phyloP scores from a whole-genome alignment of 192 early-diverging fungal genomes.

The Geosiphon pyriformis region DNA sequence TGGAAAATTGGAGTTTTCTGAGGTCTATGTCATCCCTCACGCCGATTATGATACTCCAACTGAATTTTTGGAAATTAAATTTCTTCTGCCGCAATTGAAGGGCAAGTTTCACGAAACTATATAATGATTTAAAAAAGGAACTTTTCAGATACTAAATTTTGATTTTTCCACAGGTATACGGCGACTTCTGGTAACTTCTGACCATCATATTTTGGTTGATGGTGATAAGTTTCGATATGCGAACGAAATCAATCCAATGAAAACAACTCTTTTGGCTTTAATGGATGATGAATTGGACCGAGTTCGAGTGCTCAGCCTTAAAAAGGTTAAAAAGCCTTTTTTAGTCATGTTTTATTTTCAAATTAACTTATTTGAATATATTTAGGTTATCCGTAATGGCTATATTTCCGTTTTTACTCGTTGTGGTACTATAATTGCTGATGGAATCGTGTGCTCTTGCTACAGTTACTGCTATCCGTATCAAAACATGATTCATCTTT shows the following conservation, averaged over 20 bases:
- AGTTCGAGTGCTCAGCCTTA: not conserved
- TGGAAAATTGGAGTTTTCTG: not conserved
- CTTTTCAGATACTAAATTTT: not conserved
- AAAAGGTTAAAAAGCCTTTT: not conserved
- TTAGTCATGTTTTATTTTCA: not conserved
- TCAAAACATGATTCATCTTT: not conserved
- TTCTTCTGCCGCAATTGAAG: not conserved
- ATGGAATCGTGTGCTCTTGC: not conserved
- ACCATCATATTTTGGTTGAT: not conserved
- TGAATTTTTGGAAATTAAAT: not conserved
- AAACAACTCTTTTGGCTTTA: not conserved
- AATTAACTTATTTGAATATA: too few relatives aligned
- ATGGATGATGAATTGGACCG: not conserved
- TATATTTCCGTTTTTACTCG: not conserved
- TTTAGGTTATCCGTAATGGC: not conserved
- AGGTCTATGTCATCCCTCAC: not conserved
- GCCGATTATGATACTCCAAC: not conserved
- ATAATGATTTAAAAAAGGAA: not conserved
- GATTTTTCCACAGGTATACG: too few relatives aligned
- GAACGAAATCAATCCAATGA: not conserved
- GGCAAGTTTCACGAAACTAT: not conserved
- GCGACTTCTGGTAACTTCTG: too few relatives aligned
- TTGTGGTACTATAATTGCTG: not conserved
- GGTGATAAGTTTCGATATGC: not conserved
- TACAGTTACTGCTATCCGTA: not conserved